Percentiles rank a stretch among this genome's conserved stretches.
Conservation (phyloP, 805 yeast genomes). For the Metschnikowia lochheadii region DNA sequence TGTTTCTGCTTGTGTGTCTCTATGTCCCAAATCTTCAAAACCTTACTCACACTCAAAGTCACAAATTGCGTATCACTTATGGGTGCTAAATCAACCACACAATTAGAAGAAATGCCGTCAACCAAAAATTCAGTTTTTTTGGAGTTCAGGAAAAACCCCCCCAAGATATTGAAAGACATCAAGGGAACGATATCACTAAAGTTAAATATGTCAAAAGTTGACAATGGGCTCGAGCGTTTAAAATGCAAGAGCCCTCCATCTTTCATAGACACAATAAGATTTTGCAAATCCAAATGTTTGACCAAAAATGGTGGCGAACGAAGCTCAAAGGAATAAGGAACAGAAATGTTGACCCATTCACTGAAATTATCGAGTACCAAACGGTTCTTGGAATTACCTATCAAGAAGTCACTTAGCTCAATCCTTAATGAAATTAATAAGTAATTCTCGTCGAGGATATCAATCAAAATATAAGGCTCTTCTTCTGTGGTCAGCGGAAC, state of each 20-base stretch:
- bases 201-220: slow-evolving; percentile 37
- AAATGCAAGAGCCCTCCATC: slow-evolving; percentile 78
- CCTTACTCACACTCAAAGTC: slow-evolving; percentile 53
- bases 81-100: slow-evolving; percentile 41
- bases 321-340: slow-evolving; percentile 55
- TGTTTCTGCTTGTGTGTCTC: slow-evolving; percentile 25
- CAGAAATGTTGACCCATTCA: slow-evolving; percentile 65
- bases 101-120: slow-evolving; percentile 38
- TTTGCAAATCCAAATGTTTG: slow-evolving; percentile 40
- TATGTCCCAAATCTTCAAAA: slow-evolving; percentile 59
- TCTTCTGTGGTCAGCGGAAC: slow-evolving; percentile 19
- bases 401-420: slow-evolving; percentile 39
- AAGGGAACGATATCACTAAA: slow-evolving; percentile 49
- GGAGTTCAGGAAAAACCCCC: slow-evolving; percentile 17
- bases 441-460: slow-evolving; percentile 50
- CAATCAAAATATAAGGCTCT: slow-evolving; percentile 40
- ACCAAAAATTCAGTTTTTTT: slow-evolving; percentile 18
- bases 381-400: slow-evolving; percentile 14
- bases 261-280: slow-evolving; percentile 54
- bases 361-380: slow-evolving; percentile 31
- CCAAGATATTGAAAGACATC: slow-evolving; percentile 28
- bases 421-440: slow-evolving; percentile 49
- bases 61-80: slow-evolving; percentile 35
- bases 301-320: slow-evolving; percentile 48
- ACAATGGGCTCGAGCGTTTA: slow-evolving; percentile 34